Conservation (phyloP, 148 eudicot species). For the Pharnaceum exiguum region DNA sequence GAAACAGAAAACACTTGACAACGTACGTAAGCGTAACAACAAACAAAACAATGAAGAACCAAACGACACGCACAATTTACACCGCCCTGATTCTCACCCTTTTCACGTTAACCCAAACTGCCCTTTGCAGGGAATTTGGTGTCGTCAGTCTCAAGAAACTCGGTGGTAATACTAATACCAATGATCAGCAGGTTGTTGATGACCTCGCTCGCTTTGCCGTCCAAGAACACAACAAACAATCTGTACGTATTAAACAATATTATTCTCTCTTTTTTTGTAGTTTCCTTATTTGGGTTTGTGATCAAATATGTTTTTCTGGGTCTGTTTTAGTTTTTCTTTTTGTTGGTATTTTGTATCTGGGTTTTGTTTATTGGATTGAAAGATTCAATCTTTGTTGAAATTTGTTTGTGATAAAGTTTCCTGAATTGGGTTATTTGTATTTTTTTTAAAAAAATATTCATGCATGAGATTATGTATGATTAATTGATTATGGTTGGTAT, state of each 20-base stretch:
- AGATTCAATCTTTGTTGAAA: too few relatives aligned
- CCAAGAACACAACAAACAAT: constrained; percentile 46
- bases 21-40: too few relatives aligned
- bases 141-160: constrained; percentile 32
- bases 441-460: too few relatives aligned
- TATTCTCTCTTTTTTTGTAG: neutral
- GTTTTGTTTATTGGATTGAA: too few relatives aligned
- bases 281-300: neutral
- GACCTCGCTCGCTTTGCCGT: constrained; percentile 53
- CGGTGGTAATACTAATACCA: constrained; percentile 26
- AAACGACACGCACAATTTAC: neutral
- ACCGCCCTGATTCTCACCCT: constrained; percentile 5
- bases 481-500: too few relatives aligned
- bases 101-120: constrained; percentile 30
- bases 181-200: constrained; percentile 41
- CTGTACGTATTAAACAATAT: constrained; percentile 16
- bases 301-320: too few relatives aligned
- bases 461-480: too few relatives aligned
- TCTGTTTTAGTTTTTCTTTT: too few relatives aligned
- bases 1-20: too few relatives aligned
- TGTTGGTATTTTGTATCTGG: too few relatives aligned
- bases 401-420: too few relatives aligned
- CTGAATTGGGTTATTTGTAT: too few relatives aligned
- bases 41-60: constrained; percentile 18
- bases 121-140: constrained; percentile 32